Evolutionary conservation across 805 yeast genomes (phyloP), one percentile per base, ranked within the genome.

Genomic region (Metschnikowia continentalis): DNA sequence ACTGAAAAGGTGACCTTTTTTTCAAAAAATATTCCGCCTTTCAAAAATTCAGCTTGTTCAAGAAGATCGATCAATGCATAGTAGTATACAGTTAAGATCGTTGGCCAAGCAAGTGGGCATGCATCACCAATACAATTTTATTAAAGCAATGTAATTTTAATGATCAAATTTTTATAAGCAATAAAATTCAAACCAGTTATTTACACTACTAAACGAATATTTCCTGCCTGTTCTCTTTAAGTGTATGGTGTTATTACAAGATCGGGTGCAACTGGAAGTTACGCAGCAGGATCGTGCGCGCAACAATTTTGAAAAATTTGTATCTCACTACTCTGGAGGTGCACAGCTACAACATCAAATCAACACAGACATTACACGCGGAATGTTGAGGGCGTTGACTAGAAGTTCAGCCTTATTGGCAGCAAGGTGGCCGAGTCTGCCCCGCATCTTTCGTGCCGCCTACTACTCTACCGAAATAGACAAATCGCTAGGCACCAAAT

Each of bases 401-500:
- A 54, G 49, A 50, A 47, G 54, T 36, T 48, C 49, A 46, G 49
- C 46, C 26, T 17, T 32, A 17, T 41, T 41, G 32, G 42, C 42
- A 23, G 37, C 39, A 35, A 42, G 48, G 47, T 35, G 46, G 46
- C 49, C 55, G 15, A 11, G 46, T 36, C 30, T 39, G 48, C 30
- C 48, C 14, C 52, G 54, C 19, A 26, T 40, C 26, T 32, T 48
- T n/a, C 50, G 35, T 17, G 53, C 57, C 30, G 44, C 36, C 32
- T 67, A 66, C 53, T 61, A 65, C 39, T 61, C 63, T 13, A 35
- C 66, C 26, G 59, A 54, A 42, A 50, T 56, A 23, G 67, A 67
- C 53, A 50, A 54, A 33, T 52, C 66, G 3, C 61, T 68, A 42
- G 64, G 64, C 49, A 67, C 71, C 22, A 62, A 63, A 44, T 68